Evolutionary conservation across 139 green algal genomes (phyloP).

Genomic region (Raphidocelis subcapitata): DNA sequence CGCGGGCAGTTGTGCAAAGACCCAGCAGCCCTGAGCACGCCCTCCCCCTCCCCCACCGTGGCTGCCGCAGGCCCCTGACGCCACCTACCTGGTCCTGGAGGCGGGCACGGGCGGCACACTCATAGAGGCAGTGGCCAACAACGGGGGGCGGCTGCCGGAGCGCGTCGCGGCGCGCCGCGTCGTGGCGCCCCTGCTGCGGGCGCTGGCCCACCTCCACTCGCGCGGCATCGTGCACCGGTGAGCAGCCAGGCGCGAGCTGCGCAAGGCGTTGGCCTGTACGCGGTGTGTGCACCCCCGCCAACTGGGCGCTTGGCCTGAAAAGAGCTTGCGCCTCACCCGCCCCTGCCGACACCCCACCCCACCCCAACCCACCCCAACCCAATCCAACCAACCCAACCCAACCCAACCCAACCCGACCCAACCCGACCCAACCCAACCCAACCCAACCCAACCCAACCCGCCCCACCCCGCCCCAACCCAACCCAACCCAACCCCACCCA

Average conservation of each 20-base stretch:
- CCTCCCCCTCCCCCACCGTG: neutral
- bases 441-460: no score
- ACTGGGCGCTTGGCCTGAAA: no score
- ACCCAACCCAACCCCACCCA: no score
- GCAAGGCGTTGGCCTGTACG: neutral
- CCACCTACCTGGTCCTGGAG: slow-evolving; percentile 25
- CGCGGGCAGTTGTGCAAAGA: no score
- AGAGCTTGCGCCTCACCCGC: no score
- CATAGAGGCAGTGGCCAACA: slow-evolving; percentile 45
- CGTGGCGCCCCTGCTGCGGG: slow-evolving; percentile 34
- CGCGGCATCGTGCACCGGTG: slow-evolving; percentile 44
- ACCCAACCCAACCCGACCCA: no score
- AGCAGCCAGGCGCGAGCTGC: no score
- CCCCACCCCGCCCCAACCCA: no score
- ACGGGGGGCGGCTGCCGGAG: slow-evolving; percentile 43
- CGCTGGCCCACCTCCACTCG: slow-evolving; percentile 39
- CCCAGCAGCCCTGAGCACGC: neutral
- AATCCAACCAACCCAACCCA: no score
- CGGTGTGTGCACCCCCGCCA: neutral
- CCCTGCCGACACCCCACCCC: no score
- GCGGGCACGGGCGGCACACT: slow-evolving; percentile 40
- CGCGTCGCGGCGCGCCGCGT: slow-evolving; percentile 30
- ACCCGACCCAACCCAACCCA: no score
- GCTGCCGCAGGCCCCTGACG: neutral
- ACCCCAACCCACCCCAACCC: neutral